Base-by-base conservation (phyloP, 495 filamentous ascomycete species). In the Penicillium pancosmium region DNA sequence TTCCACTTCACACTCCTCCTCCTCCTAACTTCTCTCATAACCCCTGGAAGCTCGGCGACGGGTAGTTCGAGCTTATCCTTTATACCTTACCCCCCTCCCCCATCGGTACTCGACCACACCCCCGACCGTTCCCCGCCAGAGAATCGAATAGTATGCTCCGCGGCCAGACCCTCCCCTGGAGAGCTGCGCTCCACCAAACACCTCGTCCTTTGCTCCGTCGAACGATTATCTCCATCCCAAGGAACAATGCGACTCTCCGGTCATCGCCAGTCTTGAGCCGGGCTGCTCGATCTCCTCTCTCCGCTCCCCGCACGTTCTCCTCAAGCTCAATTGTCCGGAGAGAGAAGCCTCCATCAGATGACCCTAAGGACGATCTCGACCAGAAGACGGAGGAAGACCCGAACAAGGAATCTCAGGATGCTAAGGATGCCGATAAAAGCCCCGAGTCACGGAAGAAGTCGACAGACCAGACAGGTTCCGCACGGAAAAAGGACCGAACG, bases 141-240 rank as follows among this genome's bases (percentile, higher is more conserved):
- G 62, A 63, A 46, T 55, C 57, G 27, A 66, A 56, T 71, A 83
- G 79, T 72, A 83, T 83, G 80, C 71, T 82, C 71, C 76, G 76
- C 74, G 74, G 77, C 71, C 79, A 80, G 72, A 78, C 76, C 62
- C 70, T 82, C 66, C 78, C 79, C 75, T 82, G 80, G 81, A 82
- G 81, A 76, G 78, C 75, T 72, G 75, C 76, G 69, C 77, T 82
- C 73, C 77, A 77, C 54, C 70, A 73, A 71, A 74, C 73, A 62
- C 65, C 73, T 68, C 75, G 76, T 55, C 62, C 76, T 55, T 57
- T 76, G 35, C 56, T 73, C 49, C 66, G 68, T 50, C 70, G 68
- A 47, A 60, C 74, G 35, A 65, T 71, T n/a, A 61, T 71, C 46
- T 54, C 64, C 60, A 64, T 71, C 38, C 52, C 74, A 25, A 64